Base-by-base conservation (phyloP, 371 early-diverging fungal genomes). In the Rhizopus delemar region DNA sequence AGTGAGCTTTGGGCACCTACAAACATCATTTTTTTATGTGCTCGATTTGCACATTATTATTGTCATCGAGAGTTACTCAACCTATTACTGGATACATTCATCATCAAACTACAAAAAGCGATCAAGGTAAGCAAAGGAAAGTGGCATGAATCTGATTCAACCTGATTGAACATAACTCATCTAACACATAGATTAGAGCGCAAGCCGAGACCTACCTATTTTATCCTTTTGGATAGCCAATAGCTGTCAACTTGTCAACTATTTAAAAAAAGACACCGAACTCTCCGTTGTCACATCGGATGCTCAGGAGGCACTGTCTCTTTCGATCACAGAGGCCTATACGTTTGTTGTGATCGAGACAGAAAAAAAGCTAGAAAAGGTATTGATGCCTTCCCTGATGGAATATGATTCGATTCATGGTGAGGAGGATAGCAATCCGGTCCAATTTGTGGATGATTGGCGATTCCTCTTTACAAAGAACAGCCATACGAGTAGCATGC, bases 161-260 rank as follows among this genome's bases (percentile, higher is more conserved):
- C 15, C 13, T 13, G 16, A 50, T 49, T 51, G 8, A 22, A 22
- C 22, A 22, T 22, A 22, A 22, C 22, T 22, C 2, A 22, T 22
- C 22, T 22, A 22, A 22, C 22, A 22, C 22, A 22, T 22, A 22
- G 22, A 22, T 22, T 63, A 75, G 74, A 52, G 69, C 33, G 39
- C 46, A 33, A 43, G 66, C 15, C 59, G 66, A n/a, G 70, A 71
- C 41, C 46, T 49, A 15, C 59, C 75, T 15, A 28, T 31, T 8
- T 65, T 87, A 12, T 81, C 86, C 5, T 93, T 85, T 61, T 95
- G 95, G 95, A 75, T 93, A 28, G 78, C 93, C 34, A 95, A 95
- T 68, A 65, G 80, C 41, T 84, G 84, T 31, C 86, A 86, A 41
- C 77, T 96, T 4, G 60, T 91, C 4, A 86, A 86, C 53, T 95